These are phyloP conservation scores for Lentinula guzmanii DNA, from an alignment of 768 basidiomycete species.

Conservation along the genomic window DNA sequence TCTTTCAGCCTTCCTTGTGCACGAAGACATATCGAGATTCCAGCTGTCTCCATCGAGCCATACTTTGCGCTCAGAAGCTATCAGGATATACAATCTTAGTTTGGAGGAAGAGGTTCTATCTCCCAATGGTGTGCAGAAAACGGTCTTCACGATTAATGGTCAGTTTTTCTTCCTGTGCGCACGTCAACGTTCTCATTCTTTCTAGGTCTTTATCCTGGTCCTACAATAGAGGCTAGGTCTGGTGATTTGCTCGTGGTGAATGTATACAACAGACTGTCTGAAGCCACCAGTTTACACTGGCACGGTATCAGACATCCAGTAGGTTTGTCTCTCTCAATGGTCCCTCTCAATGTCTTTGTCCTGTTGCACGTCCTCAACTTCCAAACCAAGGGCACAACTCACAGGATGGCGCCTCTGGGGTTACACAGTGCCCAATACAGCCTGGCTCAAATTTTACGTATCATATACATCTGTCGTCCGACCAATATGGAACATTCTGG, in stretches of 20 bases:
- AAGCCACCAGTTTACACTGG: conserved; percentile 27
- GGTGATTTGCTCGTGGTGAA: conserved; percentile 27
- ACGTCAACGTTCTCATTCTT: background rate
- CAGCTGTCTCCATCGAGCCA: background rate
- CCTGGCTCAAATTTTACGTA: conserved; percentile 4
- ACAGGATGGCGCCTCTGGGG: conserved; percentile 5
- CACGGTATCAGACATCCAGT: conserved; percentile 11
- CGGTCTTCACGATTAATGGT: conserved; percentile 2
- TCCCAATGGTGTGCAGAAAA: conserved; percentile 5
- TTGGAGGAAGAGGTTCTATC: background rate
- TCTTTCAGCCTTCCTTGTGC: background rate
- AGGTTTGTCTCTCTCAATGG: background rate
- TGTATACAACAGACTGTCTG: conserved; percentile 23
- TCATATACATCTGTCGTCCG: background rate
- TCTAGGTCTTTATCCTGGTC: conserved; percentile 27
- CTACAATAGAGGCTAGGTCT: conserved; percentile 26
- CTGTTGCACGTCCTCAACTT: background rate
- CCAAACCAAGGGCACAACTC: background rate
- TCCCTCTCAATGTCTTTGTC: background rate
- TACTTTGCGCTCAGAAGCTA: background rate
- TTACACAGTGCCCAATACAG: conserved; percentile 7
- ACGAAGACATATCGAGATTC: background rate
- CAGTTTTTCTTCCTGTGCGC: background rate
- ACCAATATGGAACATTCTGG: conserved; percentile 7
- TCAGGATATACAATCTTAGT: background rate